Percentiles rank a stretch among this genome's conserved stretches.
These are phyloP conservation scores for Suhomyces kunorum DNA, from an alignment of 1,139 yeast species.

Conservation along the genomic window DNA sequence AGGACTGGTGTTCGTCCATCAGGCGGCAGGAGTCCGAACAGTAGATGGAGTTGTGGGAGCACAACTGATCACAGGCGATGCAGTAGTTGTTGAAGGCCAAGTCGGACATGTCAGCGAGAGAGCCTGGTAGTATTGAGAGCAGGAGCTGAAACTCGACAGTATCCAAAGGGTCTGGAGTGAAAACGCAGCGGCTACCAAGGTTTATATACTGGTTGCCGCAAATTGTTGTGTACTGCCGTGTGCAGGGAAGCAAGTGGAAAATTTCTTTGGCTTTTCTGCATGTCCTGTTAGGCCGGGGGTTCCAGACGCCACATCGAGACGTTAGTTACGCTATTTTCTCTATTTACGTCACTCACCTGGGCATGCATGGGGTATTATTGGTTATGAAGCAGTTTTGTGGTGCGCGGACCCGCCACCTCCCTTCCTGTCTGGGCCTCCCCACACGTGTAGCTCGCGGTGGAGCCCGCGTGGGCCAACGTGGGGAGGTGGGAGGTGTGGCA, in stretches of 20 bases:
- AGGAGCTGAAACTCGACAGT: too few species aligned
- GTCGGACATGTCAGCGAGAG: conserved; percentile 29
- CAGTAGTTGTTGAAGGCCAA: conserved; percentile 68
- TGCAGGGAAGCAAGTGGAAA: conserved; percentile 6
- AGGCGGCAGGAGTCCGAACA: conserved; percentile 60
- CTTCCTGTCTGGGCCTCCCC: too few species aligned
- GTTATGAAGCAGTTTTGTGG: not conserved
- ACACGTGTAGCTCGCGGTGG: not conserved
- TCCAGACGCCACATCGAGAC: not conserved
- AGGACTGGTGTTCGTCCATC: conserved; percentile 38
- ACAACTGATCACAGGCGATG: conserved; percentile 63
- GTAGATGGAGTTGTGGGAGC: conserved; percentile 53
- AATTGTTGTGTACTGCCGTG: conserved; percentile 9
- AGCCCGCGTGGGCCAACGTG: not conserved
- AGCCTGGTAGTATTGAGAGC: not conserved
- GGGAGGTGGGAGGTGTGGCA: not conserved
- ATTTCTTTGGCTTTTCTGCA: not conserved
- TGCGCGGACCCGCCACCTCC: not conserved
- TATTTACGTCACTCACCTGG: not conserved
- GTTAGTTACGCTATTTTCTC: not conserved
- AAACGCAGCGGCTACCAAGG: conserved; percentile 10
- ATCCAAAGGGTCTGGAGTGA: too few species aligned
- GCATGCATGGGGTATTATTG: not conserved
- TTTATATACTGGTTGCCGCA: conserved; percentile 14
- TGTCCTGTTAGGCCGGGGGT: conserved; percentile 9